Evolutionary conservation across 108 stramenopile species (phyloP), one percentile per base, ranked within the genome.

Genomic region (Cyclostephanos invisitatus): DNA sequence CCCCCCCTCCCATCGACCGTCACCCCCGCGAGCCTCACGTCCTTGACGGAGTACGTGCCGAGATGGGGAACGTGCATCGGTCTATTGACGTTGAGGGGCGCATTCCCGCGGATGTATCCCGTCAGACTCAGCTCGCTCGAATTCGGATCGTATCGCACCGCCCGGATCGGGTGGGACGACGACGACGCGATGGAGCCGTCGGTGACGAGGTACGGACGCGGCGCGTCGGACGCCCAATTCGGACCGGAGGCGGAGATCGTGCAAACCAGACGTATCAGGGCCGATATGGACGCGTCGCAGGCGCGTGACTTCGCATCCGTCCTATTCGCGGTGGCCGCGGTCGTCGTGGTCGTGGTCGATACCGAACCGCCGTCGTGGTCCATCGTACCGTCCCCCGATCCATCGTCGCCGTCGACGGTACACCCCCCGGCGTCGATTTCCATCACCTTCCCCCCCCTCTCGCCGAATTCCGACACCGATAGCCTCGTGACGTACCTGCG

Each of bases 61-160:
- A 94, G 68, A 70, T 92, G 90, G 25, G 94, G 84, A 9, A 99
- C 75, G 62, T 99, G 98, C 24, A 97, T 74, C 28, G 96, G 74
- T 15, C 84, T 68, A 63, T 97, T 90, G 56, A 90, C 92, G 66
- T 92, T 84, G 56, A 97, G 84, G 0, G 97, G 96, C 20, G 74
- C 77, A 22, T 82, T 70, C 7, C 98, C 98, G 3, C 97, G 88
- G 57, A 99, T 78, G 72, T 91, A 98, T 24, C 99, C 98, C 7
- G 89, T 87, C 27, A 98, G 66, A 36, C 72, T 55, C 28, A 99
- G 76, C 62, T 94, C 88, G 27, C 83, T 36, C 0, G 72, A 67
- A 9, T 53, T 25, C 8, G 81, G 56, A 55, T 91, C 87, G 76
- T 94, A 91, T 18, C 62, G 28, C 22, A 84, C 84, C 17, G 57